Base-by-base conservation (phyloP, 164 flowering plant genomes). In the Annona squamosa region DNA sequence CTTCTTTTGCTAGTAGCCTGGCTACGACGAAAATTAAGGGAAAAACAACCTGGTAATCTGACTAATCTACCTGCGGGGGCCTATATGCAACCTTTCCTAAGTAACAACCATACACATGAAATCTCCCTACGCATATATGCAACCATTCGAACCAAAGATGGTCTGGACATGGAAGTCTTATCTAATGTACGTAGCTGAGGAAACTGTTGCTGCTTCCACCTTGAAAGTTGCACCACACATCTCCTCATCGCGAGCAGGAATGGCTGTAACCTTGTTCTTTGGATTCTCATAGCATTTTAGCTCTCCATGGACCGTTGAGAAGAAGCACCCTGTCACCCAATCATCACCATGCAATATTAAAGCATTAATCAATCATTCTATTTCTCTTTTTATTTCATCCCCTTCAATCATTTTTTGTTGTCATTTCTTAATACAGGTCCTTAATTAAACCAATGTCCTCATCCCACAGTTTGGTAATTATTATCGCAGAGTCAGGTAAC, bases 251-350 rank as follows among this genome's bases (percentile, higher is more conserved):
- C 85, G 82, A 26, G 92, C 93, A 0, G 93, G 92, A 87, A 90
- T 82, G 48, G 93, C 89, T 75, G 89, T 91, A 87, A 93, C 78
- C 83, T 86, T 82, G 75, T 80, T 84, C 80, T 71, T 87, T 4
- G 98, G 98, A 69, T 90, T 89, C 80, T 93, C 97, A 69, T 83
- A 90, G 83, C 97, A 89, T 83, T 56, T 82, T 75, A 93, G 72
- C 90, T 74, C 77, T 74, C 75, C 86, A 80, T 74, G 86, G 83
- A 73, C 83, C 82, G 78, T 83, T 4, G 74, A 72, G 63, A 75
- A 89, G 93, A 91, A 87, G 71, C 98, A 93, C 46, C 98, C 96
- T 85, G 84, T 76, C 37, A 46, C 44, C 61, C 41, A 46, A 57
- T 3, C 19, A 63, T 5, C 6, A 17, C 65, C 65, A 26, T 63